Evolutionary conservation across 352 stramenopile species (phyloP).

Genomic region (Phytophthora foliorum): DNA sequence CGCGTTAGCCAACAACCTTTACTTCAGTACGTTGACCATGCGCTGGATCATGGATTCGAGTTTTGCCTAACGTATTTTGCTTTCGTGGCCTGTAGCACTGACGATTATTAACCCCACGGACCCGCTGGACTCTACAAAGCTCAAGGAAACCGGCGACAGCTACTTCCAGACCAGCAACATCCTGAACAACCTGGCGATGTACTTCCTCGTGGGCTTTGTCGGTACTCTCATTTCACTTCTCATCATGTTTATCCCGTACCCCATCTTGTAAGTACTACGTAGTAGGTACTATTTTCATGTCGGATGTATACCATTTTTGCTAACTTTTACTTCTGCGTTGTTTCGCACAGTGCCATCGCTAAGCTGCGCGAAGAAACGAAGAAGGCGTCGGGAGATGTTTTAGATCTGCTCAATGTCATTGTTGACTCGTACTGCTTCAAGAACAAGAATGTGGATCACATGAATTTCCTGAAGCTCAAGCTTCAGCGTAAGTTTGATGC

Average conservation of each 20-base stretch:
- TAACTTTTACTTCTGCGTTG: not conserved
- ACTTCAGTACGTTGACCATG: slow-evolving; percentile 62
- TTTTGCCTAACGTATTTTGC: slow-evolving; percentile 6
- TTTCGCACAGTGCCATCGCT: slow-evolving; percentile 56
- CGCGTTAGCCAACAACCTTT: slow-evolving; percentile 84
- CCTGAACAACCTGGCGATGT: slow-evolving; percentile 77
- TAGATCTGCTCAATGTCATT: slow-evolving; percentile 85
- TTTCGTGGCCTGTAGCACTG: slow-evolving; percentile 45
- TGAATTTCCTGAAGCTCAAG: slow-evolving; percentile 84
- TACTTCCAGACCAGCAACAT: slow-evolving; percentile 74
- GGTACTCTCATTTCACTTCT: slow-evolving; percentile 75
- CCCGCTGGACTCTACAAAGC: slow-evolving; percentile 50
- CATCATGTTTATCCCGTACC: slow-evolving; percentile 83
- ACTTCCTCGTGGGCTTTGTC: slow-evolving; percentile 81
- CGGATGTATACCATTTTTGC: not conserved
- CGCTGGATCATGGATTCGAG: not conserved
- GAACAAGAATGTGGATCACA: slow-evolving; percentile 88
- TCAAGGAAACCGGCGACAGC: slow-evolving; percentile 58
- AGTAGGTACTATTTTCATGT: slow-evolving; percentile 44
- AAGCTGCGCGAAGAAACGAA: slow-evolving; percentile 61
- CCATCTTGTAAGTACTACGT: slow-evolving; percentile 83
- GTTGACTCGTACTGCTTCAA: slow-evolving; percentile 90
- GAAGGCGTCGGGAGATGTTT: slow-evolving; percentile 60
- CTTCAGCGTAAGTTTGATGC: slow-evolving; percentile 79
- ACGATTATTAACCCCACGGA: slow-evolving; percentile 81